Conservation (phyloP, 1,139 yeast species). For the Magnusiomyces ingens region DNA sequence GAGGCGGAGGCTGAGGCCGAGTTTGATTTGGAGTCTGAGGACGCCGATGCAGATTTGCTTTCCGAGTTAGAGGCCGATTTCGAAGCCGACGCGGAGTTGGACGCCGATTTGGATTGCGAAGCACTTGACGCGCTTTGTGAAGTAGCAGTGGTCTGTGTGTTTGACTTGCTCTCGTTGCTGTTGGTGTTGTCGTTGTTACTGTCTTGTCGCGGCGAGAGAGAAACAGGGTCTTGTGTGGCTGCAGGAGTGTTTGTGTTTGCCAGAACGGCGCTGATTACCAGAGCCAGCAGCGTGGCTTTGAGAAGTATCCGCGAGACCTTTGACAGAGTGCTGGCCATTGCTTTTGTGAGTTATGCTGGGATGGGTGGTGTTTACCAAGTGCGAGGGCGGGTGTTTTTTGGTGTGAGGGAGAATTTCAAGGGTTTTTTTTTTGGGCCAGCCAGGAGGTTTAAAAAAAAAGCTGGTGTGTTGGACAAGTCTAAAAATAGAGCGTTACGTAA, state of each 20-base stretch:
- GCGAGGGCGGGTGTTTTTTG: no score
- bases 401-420: no score
- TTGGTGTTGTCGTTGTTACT: background rate
- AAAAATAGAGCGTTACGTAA: no score
- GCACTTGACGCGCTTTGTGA: slow-evolving; percentile 5
- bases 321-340: background rate
- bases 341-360: no score
- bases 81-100: background rate
- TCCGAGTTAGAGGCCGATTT: no score
- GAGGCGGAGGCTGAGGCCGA: slow-evolving; percentile 1
- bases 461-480: no score
- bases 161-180: background rate
- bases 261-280: background rate
- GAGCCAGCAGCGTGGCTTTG: background rate
- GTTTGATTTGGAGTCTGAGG: slow-evolving; percentile 1
- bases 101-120: slow-evolving; percentile 2
- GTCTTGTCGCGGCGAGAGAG: background rate
- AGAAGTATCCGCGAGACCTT: background rate
- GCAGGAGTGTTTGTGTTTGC: background rate
- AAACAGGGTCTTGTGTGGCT: background rate
- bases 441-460: no score
- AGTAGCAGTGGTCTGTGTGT: background rate
- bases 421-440: no score
- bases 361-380: no score
- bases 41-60: slow-evolving; percentile 5